Base-by-base conservation (phyloP, 2,329 filamentous ascomycete genomes). In the Fusarium sp. region DNA sequence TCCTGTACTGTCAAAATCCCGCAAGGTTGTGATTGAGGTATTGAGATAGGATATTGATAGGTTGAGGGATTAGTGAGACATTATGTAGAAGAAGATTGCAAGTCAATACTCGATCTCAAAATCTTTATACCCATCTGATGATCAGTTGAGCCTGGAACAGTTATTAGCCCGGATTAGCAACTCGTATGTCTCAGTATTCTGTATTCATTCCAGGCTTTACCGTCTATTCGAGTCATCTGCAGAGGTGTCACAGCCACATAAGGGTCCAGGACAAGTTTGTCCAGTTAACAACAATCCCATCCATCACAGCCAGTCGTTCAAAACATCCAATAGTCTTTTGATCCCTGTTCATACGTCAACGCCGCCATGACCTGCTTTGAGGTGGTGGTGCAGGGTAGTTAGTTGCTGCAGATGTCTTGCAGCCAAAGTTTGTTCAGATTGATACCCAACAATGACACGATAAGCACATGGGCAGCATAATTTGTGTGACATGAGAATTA, bases 341-440 rank as follows among this genome's bases (percentile, higher is more conserved):
- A 52, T 62, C 58, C 63, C 45, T 44, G 52, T 30, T 39, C 38
- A 17, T 30, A 56, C 34, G 24, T 47, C 62, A 54, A 62, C 58
- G 30, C 38, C 38, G 20, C 24, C 52, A 59, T 38, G 55, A 32
- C 26, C 32, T 62, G 20, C 26, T 71, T 30, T 42, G 52, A 70
- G 55, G 32, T 70, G 65, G 48, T 62, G 55, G 48, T 74, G 60
- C 50, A 72, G 72, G 72, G 71, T 75, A 74, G 42, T 62, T 38
- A 34, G 36, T 22, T 60, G 20, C 55, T 73, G 50, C 54, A 69
- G 58, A 58, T 61, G 39, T 58, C 48, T 44, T 64, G 47, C 58
- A 47, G 50, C 34, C 51, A 54, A 39, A 36, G 55, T 36, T 58
- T 58, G 41, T 32, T 26, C 13, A 57, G n/a, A 58, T 50, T 59